Evolutionary conservation across 768 basidiomycete species (phyloP), one percentile per base, ranked within the genome.

Genomic region (Pisolithus orientalis): DNA sequence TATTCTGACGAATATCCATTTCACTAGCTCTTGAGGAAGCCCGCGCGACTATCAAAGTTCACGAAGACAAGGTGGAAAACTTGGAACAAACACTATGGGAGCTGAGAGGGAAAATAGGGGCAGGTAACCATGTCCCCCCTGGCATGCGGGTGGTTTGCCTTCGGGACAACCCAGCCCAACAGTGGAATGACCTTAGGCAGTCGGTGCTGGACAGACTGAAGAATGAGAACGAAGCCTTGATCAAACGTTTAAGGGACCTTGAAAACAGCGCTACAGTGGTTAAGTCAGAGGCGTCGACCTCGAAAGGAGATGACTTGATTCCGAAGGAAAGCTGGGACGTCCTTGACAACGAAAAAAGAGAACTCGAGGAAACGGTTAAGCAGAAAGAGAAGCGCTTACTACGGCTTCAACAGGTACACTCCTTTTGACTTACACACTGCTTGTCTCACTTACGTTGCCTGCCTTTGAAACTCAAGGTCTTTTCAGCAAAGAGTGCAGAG

Each of bases 371-470:
- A 4, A 70, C 74, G 7, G 70, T 90, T 47, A 78, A 76, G 57
- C 84, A 90, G 72, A 90, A 88, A 64, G 90, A 91, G 67, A 93
- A 91, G 65, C 75, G 90, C 31, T 69, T 94, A 13, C 62, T 86
- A 50, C 74, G 91, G 39, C 72, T 97, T 29, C 84, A 94, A 61
- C 83, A 94, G 80, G 91, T 86, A 49, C 32, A 68, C 21, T 6
- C 29, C 25, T 32, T 48, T 32, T 29, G 46, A 28, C 27, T 8
- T 14, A 7, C 49, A 38, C 24, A 39, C 11, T 50, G 31, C 17
- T 9, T 14, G 11, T 27, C 3, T 1, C 10, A 28, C 48, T 42
- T 37, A 10, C 31, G 25, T 57, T 24, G 32, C n/a, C 49, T 37
- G 25, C 31, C 38, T 17, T 53, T 44, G 34, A 28, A 28, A 39